Conservation (phyloP, 805 yeast species). For the Pichia eremophila region DNA sequence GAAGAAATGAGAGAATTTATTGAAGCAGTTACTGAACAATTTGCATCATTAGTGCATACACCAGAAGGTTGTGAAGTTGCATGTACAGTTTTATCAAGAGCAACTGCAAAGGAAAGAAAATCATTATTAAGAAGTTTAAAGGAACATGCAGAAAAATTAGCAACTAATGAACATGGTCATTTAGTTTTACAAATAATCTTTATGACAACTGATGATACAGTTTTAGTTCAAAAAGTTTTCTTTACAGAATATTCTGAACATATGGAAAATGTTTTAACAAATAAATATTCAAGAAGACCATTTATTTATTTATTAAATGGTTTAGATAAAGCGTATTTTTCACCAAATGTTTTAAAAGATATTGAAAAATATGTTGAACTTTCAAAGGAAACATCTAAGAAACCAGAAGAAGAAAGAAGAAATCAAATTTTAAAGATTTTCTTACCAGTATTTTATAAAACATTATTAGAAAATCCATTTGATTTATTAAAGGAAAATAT, state of each 20-base stretch:
- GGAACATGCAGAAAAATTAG: slow-evolving; percentile 64
- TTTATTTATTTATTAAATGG: slow-evolving; percentile 74
- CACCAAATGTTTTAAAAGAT: slow-evolving; percentile 55
- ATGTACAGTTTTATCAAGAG: slow-evolving; percentile 63
- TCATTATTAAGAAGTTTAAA: slow-evolving; percentile 60
- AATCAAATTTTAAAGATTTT: slow-evolving; percentile 56
- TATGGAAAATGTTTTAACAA: slow-evolving; percentile 47
- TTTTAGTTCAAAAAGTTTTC: slow-evolving; percentile 66
- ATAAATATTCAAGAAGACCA: slow-evolving; percentile 83
- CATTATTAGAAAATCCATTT: slow-evolving; percentile 40
- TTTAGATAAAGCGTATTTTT: slow-evolving; percentile 70
- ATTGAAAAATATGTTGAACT: slow-evolving; percentile 50
- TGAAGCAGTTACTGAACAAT: slow-evolving; percentile 75
- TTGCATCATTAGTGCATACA: slow-evolving; percentile 93
- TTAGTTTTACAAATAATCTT: slow-evolving; percentile 67
- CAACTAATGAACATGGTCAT: slow-evolving; percentile 82
- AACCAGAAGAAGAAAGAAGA: slow-evolving; percentile 71
- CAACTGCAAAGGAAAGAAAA: slow-evolving; percentile 91
- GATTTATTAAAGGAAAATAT: slow-evolving; percentile 56
- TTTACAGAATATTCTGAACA: slow-evolving; percentile 43
- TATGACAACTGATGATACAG: slow-evolving; percentile 91
- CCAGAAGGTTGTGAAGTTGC: slow-evolving; percentile 93
- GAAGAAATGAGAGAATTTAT: slow-evolving; percentile 71
- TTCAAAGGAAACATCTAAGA: slow-evolving; percentile 68
- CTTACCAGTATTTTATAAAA: slow-evolving; percentile 53